Conservation (phyloP, 2,329 filamentous ascomycete species). For the Apiospora kogelbergensis region DNA sequence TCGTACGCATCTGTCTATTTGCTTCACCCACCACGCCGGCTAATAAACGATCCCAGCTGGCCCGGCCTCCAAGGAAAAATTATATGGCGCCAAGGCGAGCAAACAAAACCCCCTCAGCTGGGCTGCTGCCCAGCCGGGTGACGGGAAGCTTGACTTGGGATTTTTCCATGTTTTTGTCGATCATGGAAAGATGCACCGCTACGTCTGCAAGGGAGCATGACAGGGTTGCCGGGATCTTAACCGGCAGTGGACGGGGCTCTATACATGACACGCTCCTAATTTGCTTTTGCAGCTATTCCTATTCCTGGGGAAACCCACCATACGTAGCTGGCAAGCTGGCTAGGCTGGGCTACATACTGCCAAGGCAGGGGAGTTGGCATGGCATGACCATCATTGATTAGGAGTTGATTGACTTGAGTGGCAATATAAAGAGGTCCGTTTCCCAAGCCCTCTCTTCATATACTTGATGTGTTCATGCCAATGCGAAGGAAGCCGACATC, state of each 20-base stretch:
- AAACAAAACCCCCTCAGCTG: background rate
- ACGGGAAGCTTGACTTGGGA: background rate
- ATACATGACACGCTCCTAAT: background rate
- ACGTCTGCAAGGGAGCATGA: background rate
- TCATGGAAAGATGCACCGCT: background rate
- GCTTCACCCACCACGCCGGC: background rate
- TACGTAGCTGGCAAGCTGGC: background rate
- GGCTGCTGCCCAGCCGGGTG: background rate
- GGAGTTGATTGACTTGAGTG: background rate
- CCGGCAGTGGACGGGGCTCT: background rate
- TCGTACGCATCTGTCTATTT: background rate
- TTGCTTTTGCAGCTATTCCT: background rate
- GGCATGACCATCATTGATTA: background rate
- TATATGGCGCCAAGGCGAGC: background rate
- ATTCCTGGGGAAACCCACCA: background rate
- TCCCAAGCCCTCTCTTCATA: no score
- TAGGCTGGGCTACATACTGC: no score
- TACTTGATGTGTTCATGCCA: background rate
- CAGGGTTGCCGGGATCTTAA: background rate
- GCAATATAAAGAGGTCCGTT: background rate
- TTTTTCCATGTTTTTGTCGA: background rate
- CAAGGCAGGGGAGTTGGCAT: background rate
- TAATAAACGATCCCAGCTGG: background rate
- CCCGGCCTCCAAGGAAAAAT: background rate
- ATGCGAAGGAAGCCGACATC: constrained; percentile 2